These are phyloP conservation scores for Westerdykella sp. DNA, from an alignment of 2,329 filamentous ascomycete genomes.

Conservation along the genomic window DNA sequence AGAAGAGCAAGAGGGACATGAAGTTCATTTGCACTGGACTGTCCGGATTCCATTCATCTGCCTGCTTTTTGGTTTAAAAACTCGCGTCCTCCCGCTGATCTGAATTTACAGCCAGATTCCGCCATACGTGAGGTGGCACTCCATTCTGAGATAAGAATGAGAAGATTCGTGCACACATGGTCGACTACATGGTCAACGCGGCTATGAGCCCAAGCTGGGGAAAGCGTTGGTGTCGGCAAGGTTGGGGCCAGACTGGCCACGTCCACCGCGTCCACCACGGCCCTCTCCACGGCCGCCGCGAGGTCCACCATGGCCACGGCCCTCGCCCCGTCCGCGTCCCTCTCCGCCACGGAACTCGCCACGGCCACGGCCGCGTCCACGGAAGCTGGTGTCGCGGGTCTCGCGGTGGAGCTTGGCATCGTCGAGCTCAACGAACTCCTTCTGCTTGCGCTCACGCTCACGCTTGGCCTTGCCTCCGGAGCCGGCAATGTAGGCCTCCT, in stretches of 20 bases:
- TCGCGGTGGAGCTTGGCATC: slow-evolving; percentile 50
- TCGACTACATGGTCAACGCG: slow-evolving; percentile 8
- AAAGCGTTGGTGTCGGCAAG: slow-evolving; percentile 48
- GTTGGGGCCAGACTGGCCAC: slow-evolving; percentile 41
- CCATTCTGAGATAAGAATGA: too few relatives aligned
- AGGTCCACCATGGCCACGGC: slow-evolving; percentile 47
- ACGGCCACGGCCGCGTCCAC: slow-evolving; percentile 23
- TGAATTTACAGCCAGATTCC: too few relatives aligned
- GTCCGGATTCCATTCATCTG: too few relatives aligned
- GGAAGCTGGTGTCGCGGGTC: slow-evolving; percentile 45
- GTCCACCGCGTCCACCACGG: slow-evolving; percentile 47
- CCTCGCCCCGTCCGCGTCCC: slow-evolving; percentile 48
- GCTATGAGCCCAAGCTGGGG: slow-evolving; percentile 47
- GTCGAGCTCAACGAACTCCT: slow-evolving; percentile 84
- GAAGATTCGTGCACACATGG: too few relatives aligned
- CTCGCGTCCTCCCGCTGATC: too few relatives aligned
- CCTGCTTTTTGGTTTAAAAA: too few relatives aligned
- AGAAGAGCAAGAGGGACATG: too few relatives aligned
- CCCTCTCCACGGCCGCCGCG: slow-evolving; percentile 41
- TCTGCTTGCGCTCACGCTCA: slow-evolving; percentile 86
- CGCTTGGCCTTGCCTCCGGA: slow-evolving; percentile 69
- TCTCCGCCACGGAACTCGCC: slow-evolving; percentile 48
- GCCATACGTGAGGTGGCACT: too few relatives aligned
- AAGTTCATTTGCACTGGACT: too few relatives aligned
- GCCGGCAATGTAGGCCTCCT: slow-evolving; percentile 69